Evolutionary conservation across 2,329 filamentous ascomycete species (phyloP), one percentile per base, ranked within the genome.

Genomic region (Alternaria hordeiaustralica): DNA sequence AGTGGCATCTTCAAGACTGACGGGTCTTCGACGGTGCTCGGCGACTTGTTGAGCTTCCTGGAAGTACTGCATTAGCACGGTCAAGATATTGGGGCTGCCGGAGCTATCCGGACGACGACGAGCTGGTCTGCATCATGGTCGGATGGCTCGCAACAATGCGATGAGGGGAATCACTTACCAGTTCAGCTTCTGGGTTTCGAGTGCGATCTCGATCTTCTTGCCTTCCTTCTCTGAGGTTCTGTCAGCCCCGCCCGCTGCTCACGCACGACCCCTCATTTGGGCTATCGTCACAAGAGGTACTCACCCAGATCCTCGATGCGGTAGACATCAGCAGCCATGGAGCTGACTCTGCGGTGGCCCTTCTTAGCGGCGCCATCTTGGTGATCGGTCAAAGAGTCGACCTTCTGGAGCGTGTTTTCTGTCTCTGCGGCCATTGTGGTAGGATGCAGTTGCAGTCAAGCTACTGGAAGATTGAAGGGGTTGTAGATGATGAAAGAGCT

Each of bases 41-140:
- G 87, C 36, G 94, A 95, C 58, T 90, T 92, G 87, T 98, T 98
- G 79, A 98, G 90, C 84, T 96, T 97, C 95, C 94, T 97, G 71
- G 30, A 53, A 5, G 46, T 13, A 18, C 36, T 65, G 26, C 41
- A 66, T 76, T 61, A 77, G 71, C 62, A 50, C 54, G 43, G 44
- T 28, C 26, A 49, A 30, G 15, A 21, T 28, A 64, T 46, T 49
- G 53, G 41, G 30, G 55, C 12, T 30, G n/a, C 60, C 63, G 62
- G 55, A 46, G 46, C 33, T 25, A 59, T 55, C 59, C 67, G 63
- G 64, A 23, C 59, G 55, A 59, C 65, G 57, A 47, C 53, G 54
- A 60, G 55, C 5, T 45, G 28, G 33, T 55, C 30, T 54, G 23
- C 28, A 45, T 43, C n/a, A 26, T 36, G 21, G 25, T 23, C 41